Evolutionary conservation across 2,329 filamentous ascomycete genomes (phyloP).

Genomic region (Zopfia rhizophila): DNA sequence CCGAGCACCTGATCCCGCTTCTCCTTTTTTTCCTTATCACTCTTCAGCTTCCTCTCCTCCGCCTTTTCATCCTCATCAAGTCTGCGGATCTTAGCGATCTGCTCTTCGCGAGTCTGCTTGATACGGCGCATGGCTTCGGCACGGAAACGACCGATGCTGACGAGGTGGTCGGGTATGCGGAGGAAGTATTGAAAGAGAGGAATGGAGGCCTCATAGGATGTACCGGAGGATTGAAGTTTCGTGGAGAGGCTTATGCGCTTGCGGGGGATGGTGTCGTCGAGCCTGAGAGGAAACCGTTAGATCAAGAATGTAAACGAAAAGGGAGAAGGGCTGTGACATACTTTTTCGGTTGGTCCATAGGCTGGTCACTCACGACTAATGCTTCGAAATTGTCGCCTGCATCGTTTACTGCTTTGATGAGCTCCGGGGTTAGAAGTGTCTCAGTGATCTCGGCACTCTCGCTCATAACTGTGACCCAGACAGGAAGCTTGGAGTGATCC

Average conservation of each 20-base stretch:
- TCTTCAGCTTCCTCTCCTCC: slow-evolving; percentile 65
- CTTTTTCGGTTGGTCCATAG: slow-evolving; percentile 85
- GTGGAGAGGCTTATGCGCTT: slow-evolving; percentile 86
- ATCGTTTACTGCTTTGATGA: slow-evolving; percentile 79
- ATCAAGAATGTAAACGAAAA: background rate
- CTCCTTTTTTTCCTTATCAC: slow-evolving; percentile 78
- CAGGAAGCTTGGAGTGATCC: slow-evolving; percentile 88
- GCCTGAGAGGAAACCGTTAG: slow-evolving; percentile 59
- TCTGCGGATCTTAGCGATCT: slow-evolving; percentile 81
- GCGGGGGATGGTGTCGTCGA: slow-evolving; percentile 84
- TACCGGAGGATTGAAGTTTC: slow-evolving; percentile 69
- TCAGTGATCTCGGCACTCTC: slow-evolving; percentile 97
- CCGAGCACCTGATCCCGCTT: slow-evolving; percentile 78
- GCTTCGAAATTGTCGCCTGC: slow-evolving; percentile 83
- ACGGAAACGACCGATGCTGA: slow-evolving; percentile 82
- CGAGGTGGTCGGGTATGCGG: slow-evolving; percentile 84
- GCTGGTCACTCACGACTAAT: slow-evolving; percentile 89
- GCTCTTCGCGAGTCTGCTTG: slow-evolving; percentile 79
- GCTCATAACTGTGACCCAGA: slow-evolving; percentile 94
- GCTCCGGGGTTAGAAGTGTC: slow-evolving; percentile 83
- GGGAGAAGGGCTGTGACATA: slow-evolving; percentile 59
- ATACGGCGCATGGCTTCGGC: slow-evolving; percentile 88
- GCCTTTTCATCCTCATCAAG: slow-evolving; percentile 76
- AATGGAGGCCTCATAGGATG: slow-evolving; percentile 69
- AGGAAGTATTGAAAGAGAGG: slow-evolving; percentile 85